Evolutionary conservation across 192 early-diverging fungal species (phyloP).

Genomic region (Borealophlyctis nickersoniae): DNA sequence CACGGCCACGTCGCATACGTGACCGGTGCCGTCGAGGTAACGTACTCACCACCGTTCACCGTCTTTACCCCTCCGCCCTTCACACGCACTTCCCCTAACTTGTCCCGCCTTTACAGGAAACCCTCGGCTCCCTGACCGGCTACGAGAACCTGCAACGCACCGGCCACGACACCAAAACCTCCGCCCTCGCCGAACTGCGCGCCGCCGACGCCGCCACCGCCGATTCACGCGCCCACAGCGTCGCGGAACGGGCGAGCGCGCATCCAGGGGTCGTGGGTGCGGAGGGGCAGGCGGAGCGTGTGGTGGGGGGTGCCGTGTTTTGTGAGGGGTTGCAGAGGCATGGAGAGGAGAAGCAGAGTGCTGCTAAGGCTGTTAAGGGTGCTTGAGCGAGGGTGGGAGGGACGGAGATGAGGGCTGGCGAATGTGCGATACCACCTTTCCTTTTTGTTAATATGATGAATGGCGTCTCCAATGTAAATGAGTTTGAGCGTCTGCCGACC

Average conservation of each 20-base stretch:
- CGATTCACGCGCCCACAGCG: not conserved
- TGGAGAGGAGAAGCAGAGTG: conserved; percentile 8
- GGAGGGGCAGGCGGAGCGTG: conserved; percentile 8
- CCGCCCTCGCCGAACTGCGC: conserved; percentile 3
- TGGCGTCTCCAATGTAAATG: too few relatives aligned
- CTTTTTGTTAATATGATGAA: too few relatives aligned
- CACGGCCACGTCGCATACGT: conserved; percentile 18
- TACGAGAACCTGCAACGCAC: not conserved
- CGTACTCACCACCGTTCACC: not conserved
- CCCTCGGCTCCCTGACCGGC: conserved; percentile 2
- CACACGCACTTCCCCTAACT: not conserved
- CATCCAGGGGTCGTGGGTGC: not conserved
- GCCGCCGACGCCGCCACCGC: not conserved
- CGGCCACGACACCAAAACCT: not conserved
- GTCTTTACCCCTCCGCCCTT: not conserved
- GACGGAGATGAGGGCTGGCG: not conserved
- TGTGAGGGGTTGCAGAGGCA: conserved; percentile 8
- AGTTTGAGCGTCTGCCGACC: too few relatives aligned
- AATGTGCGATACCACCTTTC: too few relatives aligned
- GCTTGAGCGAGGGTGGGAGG: not conserved
- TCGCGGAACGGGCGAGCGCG: not conserved
- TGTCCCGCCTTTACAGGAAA: not conserved
- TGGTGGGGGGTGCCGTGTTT: not conserved
- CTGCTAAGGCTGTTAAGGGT: not conserved
- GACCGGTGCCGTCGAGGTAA: conserved; percentile 4